Percentiles rank a stretch among this genome's conserved stretches.
These are phyloP conservation scores for Fonsecaea nubica DNA, from an alignment of 2,329 filamentous ascomycete species.

Conservation along the genomic window DNA sequence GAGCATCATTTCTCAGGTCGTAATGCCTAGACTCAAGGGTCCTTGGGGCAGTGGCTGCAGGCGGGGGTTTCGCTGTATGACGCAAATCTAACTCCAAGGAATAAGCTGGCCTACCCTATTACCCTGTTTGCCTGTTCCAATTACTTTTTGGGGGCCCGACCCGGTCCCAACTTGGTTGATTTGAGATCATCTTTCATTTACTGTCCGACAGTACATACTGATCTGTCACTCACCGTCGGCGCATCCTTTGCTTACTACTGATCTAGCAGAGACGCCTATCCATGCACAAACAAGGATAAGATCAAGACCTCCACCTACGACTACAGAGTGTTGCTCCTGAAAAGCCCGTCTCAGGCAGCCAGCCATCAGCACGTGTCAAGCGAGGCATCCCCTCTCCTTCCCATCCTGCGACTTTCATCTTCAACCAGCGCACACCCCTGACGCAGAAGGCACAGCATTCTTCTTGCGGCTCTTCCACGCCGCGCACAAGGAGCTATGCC, in stretches of 20 bases:
- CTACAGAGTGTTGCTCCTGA: slow-evolving; percentile 1
- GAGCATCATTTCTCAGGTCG: not conserved
- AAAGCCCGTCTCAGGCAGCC: slow-evolving; percentile 6
- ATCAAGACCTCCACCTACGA: not conserved
- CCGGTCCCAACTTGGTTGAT: not conserved
- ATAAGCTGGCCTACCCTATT: not conserved
- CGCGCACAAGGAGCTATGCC: slow-evolving; percentile 50
- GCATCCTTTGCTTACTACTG: not conserved
- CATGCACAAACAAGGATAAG: not conserved
- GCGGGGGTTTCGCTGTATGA: slow-evolving; percentile 10
- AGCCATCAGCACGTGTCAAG: slow-evolving; percentile 27
- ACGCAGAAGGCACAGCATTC: slow-evolving; percentile 8
- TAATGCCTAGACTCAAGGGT: not conserved
- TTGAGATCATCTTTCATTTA: not conserved
- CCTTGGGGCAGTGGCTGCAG: not conserved
- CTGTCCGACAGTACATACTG: not conserved
- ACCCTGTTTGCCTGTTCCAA: not conserved
- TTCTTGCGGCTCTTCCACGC: slow-evolving; percentile 11
- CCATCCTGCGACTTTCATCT: slow-evolving; percentile 13
- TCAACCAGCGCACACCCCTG: slow-evolving; percentile 8
- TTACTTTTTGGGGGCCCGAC: not conserved
- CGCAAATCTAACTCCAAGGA: slow-evolving; percentile 14
- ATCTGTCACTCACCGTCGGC: not conserved
- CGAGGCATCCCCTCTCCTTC: slow-evolving; percentile 26
- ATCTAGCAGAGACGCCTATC: not conserved